phyloP scores from a whole-genome alignment of 2,329 filamentous ascomycete species.

The Ophiostoma ulmi region DNA sequence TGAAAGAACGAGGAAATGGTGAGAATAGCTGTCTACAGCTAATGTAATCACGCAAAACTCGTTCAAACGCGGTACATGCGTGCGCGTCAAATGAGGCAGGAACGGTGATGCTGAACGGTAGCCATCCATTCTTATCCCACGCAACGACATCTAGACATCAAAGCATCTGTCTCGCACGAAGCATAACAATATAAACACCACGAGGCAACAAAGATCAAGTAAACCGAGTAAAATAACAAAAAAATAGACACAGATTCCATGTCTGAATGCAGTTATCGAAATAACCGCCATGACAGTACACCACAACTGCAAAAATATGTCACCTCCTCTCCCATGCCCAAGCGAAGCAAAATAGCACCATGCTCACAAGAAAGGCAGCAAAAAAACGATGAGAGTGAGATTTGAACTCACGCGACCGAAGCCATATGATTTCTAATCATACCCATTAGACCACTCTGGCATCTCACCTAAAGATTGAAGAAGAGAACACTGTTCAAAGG shows the following conservation, averaged over 20 bases:
- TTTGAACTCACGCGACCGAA: conserved; percentile 17
- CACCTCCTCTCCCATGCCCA: not conserved
- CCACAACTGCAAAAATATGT: not conserved
- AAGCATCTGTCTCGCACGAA: not conserved
- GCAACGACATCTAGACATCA: not conserved
- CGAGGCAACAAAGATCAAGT: too few species aligned
- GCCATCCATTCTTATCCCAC: too few species aligned
- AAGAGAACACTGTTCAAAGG: conserved; percentile 11
- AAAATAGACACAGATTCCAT: too few species aligned
- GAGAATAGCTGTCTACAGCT: too few species aligned
- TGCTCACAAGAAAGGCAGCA: not conserved
- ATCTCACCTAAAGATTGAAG: conserved; percentile 3
- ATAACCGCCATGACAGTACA: not conserved
- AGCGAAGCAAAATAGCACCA: not conserved
- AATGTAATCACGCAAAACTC: not conserved
- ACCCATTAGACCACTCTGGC: conserved; percentile 18
- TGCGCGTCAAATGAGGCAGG: not conserved
- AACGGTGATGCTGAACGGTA: not conserved
- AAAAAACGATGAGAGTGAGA: conserved; percentile 13
- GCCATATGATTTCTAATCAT: conserved; percentile 17
- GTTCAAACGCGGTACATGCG: not conserved
- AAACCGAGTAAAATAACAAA: too few species aligned
- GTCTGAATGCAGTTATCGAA: not conserved
- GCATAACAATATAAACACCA: not conserved
- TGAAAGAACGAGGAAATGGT: not conserved